Conservation (phyloP, 768 basidiomycete genomes). For the Mycena metata region DNA sequence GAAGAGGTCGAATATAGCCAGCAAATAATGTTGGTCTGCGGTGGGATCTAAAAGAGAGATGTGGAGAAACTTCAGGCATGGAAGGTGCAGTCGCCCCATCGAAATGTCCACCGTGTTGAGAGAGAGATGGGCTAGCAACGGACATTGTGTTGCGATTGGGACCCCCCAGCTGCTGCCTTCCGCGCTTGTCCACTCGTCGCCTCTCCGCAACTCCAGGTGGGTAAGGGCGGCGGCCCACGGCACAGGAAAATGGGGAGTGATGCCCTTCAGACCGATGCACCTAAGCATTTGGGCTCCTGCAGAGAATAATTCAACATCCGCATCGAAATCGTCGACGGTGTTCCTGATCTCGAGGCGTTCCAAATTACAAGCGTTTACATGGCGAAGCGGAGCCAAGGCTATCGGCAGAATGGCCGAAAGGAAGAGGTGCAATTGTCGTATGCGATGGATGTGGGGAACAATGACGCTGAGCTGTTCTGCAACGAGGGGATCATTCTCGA, state of each 20-base stretch:
- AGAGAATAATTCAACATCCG: neutral
- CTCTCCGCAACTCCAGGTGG: neutral
- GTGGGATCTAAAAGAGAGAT: neutral
- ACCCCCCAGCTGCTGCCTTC: neutral
- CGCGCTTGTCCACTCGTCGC: neutral
- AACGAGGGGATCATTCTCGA: neutral
- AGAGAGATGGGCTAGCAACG: neutral
- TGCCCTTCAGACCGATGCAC: neutral
- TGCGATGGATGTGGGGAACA: neutral
- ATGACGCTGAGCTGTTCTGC: neutral
- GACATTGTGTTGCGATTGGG: neutral
- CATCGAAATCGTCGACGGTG: neutral
- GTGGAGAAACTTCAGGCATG: neutral
- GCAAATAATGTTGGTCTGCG: neutral
- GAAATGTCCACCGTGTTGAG: neutral
- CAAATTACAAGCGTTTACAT: neutral
- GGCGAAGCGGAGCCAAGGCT: neutral
- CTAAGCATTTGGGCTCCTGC: neutral
- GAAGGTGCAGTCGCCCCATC: neutral
- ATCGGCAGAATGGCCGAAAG: no score
- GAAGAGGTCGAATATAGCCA: neutral
- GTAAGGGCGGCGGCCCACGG: constrained; percentile 5
- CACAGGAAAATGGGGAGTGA: neutral
- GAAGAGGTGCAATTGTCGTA: neutral
- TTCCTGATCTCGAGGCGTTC: constrained; percentile 2